phyloP scores from a whole-genome alignment of 805 yeast genomes.

The Spathaspora boniae region DNA sequence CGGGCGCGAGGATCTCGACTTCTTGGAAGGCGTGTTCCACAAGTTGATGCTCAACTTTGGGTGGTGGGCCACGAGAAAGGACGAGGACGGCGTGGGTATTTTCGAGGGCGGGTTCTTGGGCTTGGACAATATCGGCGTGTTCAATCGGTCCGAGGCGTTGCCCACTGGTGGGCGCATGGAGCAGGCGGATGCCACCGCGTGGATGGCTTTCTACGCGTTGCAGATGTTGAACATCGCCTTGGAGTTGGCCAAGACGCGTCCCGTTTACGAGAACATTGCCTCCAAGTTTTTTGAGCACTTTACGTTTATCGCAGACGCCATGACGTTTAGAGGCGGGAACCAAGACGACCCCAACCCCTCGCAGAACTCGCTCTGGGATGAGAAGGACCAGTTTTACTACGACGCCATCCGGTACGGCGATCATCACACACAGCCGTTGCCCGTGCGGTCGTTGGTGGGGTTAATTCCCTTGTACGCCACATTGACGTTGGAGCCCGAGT shows the following conservation, averaged over 20 bases:
- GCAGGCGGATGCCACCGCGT: conserved; percentile 95
- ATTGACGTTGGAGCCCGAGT: conserved; percentile 81
- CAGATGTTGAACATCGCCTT: conserved; percentile 91
- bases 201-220: conserved; percentile 93
- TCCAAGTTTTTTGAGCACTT: conserved; percentile 93
- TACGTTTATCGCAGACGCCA: conserved; percentile 86
- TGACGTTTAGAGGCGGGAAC: conserved; percentile 60
- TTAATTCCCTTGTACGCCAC: conserved; percentile 89
- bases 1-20: conserved; percentile 75
- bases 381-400: conserved; percentile 81
- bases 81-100: conserved; percentile 78
- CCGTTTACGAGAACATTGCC: conserved; percentile 90
- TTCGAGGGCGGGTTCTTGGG: conserved; percentile 95
- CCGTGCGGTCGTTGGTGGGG: conserved; percentile 87
- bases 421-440: conserved; percentile 59
- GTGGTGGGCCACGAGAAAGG: conserved; percentile 97
- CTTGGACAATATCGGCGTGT: conserved; percentile 86
- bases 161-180: conserved; percentile 90
- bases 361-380: conserved; percentile 81
- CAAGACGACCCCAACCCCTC: conserved; percentile 40
- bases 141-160: conserved; percentile 87
- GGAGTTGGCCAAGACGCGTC: conserved; percentile 80
- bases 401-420: conserved; percentile 88
- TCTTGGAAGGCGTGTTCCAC: conserved; percentile 90
- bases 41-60: conserved; percentile 84